phyloP scores from a whole-genome alignment of 768 basidiomycete genomes.

The Tylopilus balloui region DNA sequence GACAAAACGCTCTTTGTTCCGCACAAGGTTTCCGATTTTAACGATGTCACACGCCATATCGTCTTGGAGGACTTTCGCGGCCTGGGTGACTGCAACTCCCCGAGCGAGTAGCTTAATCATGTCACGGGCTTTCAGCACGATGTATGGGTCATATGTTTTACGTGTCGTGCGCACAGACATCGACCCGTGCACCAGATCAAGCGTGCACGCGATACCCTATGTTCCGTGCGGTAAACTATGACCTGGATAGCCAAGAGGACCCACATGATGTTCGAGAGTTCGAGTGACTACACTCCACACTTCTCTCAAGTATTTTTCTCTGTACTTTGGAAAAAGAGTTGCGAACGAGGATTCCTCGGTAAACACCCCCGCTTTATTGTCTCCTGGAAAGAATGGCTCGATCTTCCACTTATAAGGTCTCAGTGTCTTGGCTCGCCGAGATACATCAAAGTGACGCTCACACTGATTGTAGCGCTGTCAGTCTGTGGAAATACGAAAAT shows the following conservation, averaged over 20 bases:
- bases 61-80: slow-evolving; percentile 87
- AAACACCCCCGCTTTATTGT: slow-evolving; percentile 82
- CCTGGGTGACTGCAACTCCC: slow-evolving; percentile 81
- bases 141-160: slow-evolving; percentile 95
- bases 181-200: slow-evolving; percentile 93
- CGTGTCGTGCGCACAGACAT: slow-evolving; percentile 97
- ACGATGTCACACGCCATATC: slow-evolving; percentile 93
- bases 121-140: slow-evolving; percentile 93
- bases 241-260: slow-evolving; percentile 19
- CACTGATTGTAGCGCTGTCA: slow-evolving; percentile 32
- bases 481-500: slow-evolving; percentile 1
- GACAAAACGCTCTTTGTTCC: slow-evolving; percentile 96
- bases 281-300: slow-evolving; percentile 90
- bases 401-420: slow-evolving; percentile 71
- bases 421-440: slow-evolving; percentile 2
- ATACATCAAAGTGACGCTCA: slow-evolving; percentile 28
- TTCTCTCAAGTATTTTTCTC: slow-evolving; percentile 94
- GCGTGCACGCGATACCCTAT: slow-evolving; percentile 84
- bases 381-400: slow-evolving; percentile 65
- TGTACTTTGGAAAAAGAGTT: slow-evolving; percentile 96
- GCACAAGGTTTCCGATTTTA: slow-evolving; percentile 90
- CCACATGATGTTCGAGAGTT: slow-evolving; percentile 75
- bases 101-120: slow-evolving; percentile 93
- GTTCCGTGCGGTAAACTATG: slow-evolving; percentile 1
- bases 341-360: slow-evolving; percentile 97